A percentile compares a stretch with the other conserved stretches of the same genome.
Conservation (phyloP, 306 rosid genomes). For the Dalbergia cochinchinensis region DNA sequence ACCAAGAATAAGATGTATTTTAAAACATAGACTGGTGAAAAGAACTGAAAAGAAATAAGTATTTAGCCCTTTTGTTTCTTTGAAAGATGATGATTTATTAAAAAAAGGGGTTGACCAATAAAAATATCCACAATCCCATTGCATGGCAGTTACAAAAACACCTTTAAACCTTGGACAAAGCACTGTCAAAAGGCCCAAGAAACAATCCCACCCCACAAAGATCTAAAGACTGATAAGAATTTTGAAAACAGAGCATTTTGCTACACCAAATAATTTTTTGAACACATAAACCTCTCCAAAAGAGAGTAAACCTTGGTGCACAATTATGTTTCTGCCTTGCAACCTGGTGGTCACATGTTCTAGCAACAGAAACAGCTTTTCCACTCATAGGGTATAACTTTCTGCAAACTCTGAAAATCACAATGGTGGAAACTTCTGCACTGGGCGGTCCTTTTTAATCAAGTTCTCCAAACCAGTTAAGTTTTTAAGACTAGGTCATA, state of each 20-base stretch:
- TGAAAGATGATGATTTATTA: not conserved
- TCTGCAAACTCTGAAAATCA: not conserved
- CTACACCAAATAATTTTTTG: slow-evolving; percentile 4
- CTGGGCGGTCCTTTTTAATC: slow-evolving; percentile 1
- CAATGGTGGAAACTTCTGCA: slow-evolving; percentile 14
- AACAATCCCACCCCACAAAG: not conserved
- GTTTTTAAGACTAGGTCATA: not conserved
- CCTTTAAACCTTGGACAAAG: slow-evolving; percentile 8
- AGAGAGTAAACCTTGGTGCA: slow-evolving; percentile 18
- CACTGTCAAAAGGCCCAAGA: slow-evolving; percentile 19
- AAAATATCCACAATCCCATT: slow-evolving; percentile 25
- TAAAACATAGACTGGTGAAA: slow-evolving; percentile 22
- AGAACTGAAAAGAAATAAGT: not conserved
- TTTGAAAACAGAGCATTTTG: slow-evolving; percentile 17
- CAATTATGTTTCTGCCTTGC: not conserved
- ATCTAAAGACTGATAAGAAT: slow-evolving; percentile 1
- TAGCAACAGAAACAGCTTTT: slow-evolving; percentile 20
- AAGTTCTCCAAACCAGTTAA: slow-evolving; percentile 18
- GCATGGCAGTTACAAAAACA: not conserved
- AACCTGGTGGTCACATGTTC: not conserved
- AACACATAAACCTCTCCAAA: slow-evolving; percentile 8
- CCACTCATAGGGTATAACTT: not conserved
- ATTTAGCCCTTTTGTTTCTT: not conserved
- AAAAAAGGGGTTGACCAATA: not conserved
- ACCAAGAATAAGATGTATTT: slow-evolving; percentile 14